These are phyloP conservation scores for Lichina pygmaea DNA, from an alignment of 495 filamentous ascomycete genomes.

Conservation along the genomic window DNA sequence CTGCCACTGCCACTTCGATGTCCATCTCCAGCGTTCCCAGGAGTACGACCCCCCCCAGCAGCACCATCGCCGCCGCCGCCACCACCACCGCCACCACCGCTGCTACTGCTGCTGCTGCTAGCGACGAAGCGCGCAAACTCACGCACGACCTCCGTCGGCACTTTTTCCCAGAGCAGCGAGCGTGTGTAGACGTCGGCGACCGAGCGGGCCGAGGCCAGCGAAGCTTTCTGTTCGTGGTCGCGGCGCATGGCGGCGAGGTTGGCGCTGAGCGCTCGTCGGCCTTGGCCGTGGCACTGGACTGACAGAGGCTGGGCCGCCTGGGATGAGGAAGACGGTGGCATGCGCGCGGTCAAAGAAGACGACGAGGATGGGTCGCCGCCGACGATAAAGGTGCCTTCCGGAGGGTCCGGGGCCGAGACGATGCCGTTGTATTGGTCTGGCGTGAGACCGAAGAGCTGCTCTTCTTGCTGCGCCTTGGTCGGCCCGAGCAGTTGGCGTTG, in stretches of 20 bases:
- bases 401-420: conserved; percentile 19
- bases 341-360: not conserved
- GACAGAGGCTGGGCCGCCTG: not conserved
- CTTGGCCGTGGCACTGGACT: conserved; percentile 3
- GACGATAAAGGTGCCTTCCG: conserved; percentile 10
- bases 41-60: no score
- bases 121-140: conserved; percentile 78
- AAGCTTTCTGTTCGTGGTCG: conserved; percentile 15
- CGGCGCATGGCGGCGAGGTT: conserved; percentile 51
- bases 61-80: no score
- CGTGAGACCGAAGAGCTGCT: conserved; percentile 67
- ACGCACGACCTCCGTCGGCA: conserved; percentile 72
- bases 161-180: conserved; percentile 80
- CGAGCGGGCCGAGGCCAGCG: conserved; percentile 13
- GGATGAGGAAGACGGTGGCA: not conserved
- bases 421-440: conserved; percentile 75
- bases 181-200: conserved; percentile 77
- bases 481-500: conserved; percentile 47
- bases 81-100: no score
- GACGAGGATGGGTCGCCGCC: not conserved
- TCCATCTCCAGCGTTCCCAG: no score
- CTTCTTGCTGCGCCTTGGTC: conserved; percentile 63
- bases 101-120: not conserved
- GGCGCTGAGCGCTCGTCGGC: conserved; percentile 53
- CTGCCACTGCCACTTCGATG: no score